A percentile compares a stretch with the other conserved stretches of the same genome.
Conservation (phyloP, 1,139 yeast genomes). For the Yamadazyma trypodendri region DNA sequence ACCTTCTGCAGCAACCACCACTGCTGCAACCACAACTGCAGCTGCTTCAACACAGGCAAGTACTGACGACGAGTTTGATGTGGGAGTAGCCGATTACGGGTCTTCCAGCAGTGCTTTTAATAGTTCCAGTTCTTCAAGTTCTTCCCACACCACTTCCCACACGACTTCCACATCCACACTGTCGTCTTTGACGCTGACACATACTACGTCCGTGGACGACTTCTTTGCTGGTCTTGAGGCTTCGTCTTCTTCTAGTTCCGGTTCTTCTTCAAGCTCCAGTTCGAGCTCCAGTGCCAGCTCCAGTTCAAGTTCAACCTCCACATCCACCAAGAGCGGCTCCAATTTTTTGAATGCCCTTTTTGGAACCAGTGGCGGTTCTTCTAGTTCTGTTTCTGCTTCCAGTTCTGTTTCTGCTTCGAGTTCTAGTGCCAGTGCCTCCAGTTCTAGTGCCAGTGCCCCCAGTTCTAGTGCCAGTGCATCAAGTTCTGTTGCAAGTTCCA, state of each 20-base stretch:
- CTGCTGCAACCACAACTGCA: conserved; percentile 11
- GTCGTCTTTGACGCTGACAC: conserved; percentile 6
- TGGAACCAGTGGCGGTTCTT: conserved; percentile 4
- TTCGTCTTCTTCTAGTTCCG: conserved; percentile 6
- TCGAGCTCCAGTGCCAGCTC: conserved; percentile 3
- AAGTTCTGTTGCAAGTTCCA: conserved; percentile 1
- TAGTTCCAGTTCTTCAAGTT: background rate
- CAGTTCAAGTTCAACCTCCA: background rate
- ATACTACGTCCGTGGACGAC: conserved; percentile 7
- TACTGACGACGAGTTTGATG: background rate
- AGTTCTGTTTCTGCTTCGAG: conserved; percentile 1
- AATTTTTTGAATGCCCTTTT: conserved; percentile 7
- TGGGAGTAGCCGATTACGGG: conserved; percentile 3
- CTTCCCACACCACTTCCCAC: conserved; percentile 5
- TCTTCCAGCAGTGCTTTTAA: conserved; percentile 6
- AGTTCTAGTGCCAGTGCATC: conserved; percentile 1
- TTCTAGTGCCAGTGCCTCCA: background rate
- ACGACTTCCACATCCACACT: conserved; percentile 9
- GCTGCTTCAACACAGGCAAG: conserved; percentile 7
- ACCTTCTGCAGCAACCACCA: conserved; percentile 10
- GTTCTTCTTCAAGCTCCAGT: conserved; percentile 7
- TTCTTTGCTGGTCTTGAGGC: conserved; percentile 9
- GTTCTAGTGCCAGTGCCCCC: conserved; percentile 2
- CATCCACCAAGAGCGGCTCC: background rate
- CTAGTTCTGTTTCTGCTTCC: background rate